phyloP scores from a whole-genome alignment of 2,329 filamentous ascomycete genomes.

The Microsporum ferrugineum region DNA sequence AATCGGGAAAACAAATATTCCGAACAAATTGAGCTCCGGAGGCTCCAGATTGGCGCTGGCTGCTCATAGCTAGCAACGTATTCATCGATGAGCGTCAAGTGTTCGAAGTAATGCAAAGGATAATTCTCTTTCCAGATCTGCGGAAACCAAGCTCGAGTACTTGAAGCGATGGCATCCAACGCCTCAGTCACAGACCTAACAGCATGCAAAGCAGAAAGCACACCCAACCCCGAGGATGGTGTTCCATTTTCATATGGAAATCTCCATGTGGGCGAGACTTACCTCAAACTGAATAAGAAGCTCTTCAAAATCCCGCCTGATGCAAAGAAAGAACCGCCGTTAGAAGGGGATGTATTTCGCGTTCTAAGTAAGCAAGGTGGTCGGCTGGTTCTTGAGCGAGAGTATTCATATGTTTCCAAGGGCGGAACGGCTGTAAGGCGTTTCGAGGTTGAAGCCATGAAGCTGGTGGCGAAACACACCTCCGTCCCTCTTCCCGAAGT shows the following conservation, averaged over 20 bases:
- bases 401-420: background rate
- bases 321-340: background rate
- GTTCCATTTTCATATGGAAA: conserved; percentile 6
- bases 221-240: background rate
- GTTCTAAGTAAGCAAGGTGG: conserved; percentile 9
- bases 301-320: conserved; percentile 1
- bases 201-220: conserved; percentile 6
- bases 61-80: too few species aligned
- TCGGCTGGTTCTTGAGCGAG: background rate
- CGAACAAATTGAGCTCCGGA: too few species aligned
- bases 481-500: background rate
- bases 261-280: conserved; percentile 9
- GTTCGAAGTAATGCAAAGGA: conserved; percentile 6
- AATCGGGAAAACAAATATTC: too few species aligned
- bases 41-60: too few species aligned
- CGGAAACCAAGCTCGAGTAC: conserved; percentile 5
- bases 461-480: background rate
- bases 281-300: conserved; percentile 2
- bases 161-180: conserved; percentile 8
- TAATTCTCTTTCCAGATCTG: conserved; percentile 9
- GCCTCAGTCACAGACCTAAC: conserved; percentile 5
- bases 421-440: background rate
- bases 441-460: background rate
- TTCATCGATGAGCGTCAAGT: conserved; percentile 5
- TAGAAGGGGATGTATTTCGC: conserved; percentile 7